Percentiles rank a stretch among this genome's conserved stretches.
phyloP scores from a whole-genome alignment of 768 basidiomycete species.

The Tephrocybe sp. region DNA sequence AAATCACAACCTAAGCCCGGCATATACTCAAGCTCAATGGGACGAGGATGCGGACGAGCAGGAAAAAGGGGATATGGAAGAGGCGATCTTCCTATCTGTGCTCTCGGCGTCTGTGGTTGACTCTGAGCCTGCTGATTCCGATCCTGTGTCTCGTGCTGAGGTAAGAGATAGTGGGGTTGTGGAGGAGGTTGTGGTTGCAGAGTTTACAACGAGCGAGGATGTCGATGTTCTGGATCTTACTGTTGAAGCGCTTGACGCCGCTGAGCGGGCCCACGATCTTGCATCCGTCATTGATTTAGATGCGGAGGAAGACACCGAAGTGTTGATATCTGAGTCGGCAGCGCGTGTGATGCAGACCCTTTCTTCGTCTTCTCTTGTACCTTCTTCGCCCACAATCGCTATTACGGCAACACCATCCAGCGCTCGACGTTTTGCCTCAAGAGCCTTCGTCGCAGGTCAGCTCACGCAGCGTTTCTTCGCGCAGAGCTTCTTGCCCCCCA shows the following conservation, averaged over 20 bases:
- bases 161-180: background rate
- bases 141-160: background rate
- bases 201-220: too few species aligned
- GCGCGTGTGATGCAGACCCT: background rate
- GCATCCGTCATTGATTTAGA: too few species aligned
- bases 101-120: background rate
- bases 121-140: background rate
- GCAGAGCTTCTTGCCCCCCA: constrained; percentile 15
- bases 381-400: background rate
- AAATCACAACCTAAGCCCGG: background rate
- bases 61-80: background rate
- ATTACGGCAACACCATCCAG: too few species aligned
- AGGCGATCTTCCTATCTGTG: background rate
- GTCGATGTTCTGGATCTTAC: too few species aligned
- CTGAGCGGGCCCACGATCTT: too few species aligned
- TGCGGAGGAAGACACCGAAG: too few species aligned
- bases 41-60: background rate
- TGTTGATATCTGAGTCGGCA: background rate
- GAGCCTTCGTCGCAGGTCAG: constrained; percentile 4
- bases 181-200: background rate
- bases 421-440: too few species aligned
- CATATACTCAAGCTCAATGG: background rate
- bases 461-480: constrained; percentile 16
- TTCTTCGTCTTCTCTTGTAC: background rate
- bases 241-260: too few species aligned